A percentile compares a stretch with the other conserved stretches of the same genome.
Conservation (phyloP, 805 yeast species). For the Lachancea quebecensis region DNA sequence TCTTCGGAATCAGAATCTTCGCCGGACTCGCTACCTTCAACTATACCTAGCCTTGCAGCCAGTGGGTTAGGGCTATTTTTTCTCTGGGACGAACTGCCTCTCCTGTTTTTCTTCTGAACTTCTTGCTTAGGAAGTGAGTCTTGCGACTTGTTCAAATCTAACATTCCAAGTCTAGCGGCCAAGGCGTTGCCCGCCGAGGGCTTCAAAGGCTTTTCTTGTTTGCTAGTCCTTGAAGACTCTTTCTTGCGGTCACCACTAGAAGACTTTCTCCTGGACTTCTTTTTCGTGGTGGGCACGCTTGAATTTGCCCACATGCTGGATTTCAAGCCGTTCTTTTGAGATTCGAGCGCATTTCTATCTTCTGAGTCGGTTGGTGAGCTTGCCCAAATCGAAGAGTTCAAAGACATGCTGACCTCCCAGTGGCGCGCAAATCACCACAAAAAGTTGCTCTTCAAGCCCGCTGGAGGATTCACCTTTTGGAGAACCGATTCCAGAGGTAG, state of each 20-base stretch:
- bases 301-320: constrained; percentile 2
- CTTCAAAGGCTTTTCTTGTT: not conserved
- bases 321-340: not conserved
- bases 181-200: not conserved
- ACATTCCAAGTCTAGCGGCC: constrained; percentile 6
- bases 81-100: not conserved
- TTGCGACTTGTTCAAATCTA: not conserved
- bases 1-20: constrained; percentile 8
- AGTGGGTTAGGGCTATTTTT: constrained; percentile 4
- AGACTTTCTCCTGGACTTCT: not conserved
- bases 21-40: constrained; percentile 2
- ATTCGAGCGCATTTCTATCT: no score
- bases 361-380: not conserved
- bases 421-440: not conserved
- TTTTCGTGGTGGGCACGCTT: not conserved
- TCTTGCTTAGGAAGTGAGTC: not conserved
- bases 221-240: not conserved
- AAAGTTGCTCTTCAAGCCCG: no score
- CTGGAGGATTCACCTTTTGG: no score
- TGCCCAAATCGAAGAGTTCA: constrained; percentile 1
- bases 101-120: not conserved
- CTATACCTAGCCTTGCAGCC: constrained; percentile 6
- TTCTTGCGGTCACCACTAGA: not conserved
- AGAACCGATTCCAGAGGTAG: no score
- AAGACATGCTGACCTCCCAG: not conserved